Evolutionary conservation across 495 filamentous ascomycete genomes (phyloP), one percentile per base, ranked within the genome.

Genomic region (Eremomyces bilateralis): DNA sequence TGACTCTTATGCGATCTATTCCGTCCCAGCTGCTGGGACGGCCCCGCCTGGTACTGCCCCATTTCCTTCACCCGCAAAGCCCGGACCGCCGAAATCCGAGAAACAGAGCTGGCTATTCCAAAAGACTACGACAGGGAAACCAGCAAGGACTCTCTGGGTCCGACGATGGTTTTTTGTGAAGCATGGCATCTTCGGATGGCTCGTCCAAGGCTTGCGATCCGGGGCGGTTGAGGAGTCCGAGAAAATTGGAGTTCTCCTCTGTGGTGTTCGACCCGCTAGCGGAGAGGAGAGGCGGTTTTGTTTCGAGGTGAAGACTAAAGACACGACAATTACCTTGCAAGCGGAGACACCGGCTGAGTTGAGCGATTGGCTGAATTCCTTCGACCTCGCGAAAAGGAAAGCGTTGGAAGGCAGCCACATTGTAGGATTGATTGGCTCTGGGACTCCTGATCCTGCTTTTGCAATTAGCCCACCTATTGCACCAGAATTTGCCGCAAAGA

Each of bases 271-370:
- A 39, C 80, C 81, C 5, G 85, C 84, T 2, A 76, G 84, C 27
- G 74, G 82, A 44, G 88, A 97, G 50, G 88, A 97, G 43, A 69
- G 88, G 22, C 65, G 90, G 20, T 95, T 94, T 52, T 93, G 90
- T 49, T 97, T 95, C 47, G 90, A 95, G 54, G 82, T 97, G 44
- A 97, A 94, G 62, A 97, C 88, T 11, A 97, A 94, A 51, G 90
- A 85, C 46, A 78, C 74, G 45, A 83, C 71, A 31, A 72, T 93
- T 28, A 56, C 93, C 36, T 60, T 97, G 19, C 88, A 97, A 54
- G 80, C 88, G 3, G 90, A 95, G 49, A 91, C 81, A 0, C 88
- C 94, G 46, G 57, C 63, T 31, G 80, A 94, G 45, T 60, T 97
- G 16, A 77, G 76, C 40, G 80, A 85, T 38, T 97, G 88, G 88